These are phyloP conservation scores for Nelumbo lutea DNA, from an alignment of 164 flowering plant species.

Conservation along the genomic window DNA sequence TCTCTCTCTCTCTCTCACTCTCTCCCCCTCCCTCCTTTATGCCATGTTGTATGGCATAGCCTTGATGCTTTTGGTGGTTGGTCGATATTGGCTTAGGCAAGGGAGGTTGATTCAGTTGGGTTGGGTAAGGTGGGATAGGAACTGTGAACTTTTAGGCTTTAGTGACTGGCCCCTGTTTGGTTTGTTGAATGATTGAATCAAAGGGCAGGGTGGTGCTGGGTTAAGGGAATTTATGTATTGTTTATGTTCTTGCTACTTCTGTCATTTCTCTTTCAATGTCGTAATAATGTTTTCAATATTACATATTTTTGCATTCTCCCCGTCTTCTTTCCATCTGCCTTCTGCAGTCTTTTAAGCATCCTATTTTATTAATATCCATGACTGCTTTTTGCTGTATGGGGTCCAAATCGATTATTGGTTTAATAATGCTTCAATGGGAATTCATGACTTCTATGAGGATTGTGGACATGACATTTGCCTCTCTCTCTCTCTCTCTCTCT, in stretches of 20 bases:
- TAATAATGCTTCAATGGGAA: neutral
- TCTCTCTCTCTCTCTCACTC: neutral
- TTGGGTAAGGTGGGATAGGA: neutral
- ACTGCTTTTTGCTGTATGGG: neutral
- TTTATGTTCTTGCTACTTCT: neutral
- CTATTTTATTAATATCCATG: neutral
- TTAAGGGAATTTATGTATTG: neutral
- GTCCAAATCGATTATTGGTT: neutral
- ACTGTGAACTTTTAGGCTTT: neutral
- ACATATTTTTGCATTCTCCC: neutral
- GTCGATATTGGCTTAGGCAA: neutral
- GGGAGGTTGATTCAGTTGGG: too few relatives aligned
- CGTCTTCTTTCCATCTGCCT: neutral
- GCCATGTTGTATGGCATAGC: neutral
- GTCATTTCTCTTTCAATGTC: neutral
- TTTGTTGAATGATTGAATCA: neutral
- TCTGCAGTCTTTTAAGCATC: too few relatives aligned
- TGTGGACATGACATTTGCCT: neutral
- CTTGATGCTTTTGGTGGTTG: conserved; percentile 3
- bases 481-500: neutral
- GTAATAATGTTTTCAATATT: neutral
- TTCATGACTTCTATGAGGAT: neutral
- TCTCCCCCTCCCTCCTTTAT: neutral
- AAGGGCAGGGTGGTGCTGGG: neutral
- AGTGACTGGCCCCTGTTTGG: neutral